Conservation (phyloP, 2,329 filamentous ascomycete species). For the Meredithiella fracta region DNA sequence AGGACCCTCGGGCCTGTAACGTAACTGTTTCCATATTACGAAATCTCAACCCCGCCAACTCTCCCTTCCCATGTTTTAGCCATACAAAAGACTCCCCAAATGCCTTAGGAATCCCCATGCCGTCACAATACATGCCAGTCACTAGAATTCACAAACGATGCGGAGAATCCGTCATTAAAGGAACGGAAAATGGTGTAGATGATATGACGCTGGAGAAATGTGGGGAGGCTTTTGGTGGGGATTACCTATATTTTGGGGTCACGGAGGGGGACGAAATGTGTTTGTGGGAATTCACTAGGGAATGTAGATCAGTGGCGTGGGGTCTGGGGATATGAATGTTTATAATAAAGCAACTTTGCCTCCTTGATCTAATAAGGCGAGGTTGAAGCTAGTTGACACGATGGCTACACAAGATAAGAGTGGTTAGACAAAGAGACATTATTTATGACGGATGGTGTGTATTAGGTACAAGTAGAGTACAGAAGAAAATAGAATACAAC, state of each 20-base stretch:
- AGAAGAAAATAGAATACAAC: not conserved
- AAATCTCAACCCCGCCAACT: no score
- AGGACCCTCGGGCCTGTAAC: no score
- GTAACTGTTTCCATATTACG: no score
- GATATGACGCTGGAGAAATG: conserved; percentile 7
- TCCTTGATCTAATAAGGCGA: not conserved
- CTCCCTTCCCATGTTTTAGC: no score
- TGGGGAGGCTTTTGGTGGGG: not conserved
- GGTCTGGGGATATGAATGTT: conserved; percentile 4
- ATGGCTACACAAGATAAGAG: not conserved
- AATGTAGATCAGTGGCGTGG: conserved; percentile 6
- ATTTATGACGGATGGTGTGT: not conserved
- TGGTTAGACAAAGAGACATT: not conserved
- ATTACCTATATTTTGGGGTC: conserved; percentile 9
- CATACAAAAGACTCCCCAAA: no score
- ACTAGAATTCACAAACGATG: conserved; percentile 5
- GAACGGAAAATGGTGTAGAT: not conserved
- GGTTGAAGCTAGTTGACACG: no score
- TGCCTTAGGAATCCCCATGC: no score
- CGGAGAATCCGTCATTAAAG: not conserved
- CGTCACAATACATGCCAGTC: no score
- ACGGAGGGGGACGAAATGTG: conserved; percentile 2
- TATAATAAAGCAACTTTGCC: conserved; percentile 12
- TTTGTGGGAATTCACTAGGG: conserved; percentile 7
- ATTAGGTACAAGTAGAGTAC: not conserved